phyloP scores from a whole-genome alignment of 1,139 yeast genomes.

The Blastobotrys persicus region DNA sequence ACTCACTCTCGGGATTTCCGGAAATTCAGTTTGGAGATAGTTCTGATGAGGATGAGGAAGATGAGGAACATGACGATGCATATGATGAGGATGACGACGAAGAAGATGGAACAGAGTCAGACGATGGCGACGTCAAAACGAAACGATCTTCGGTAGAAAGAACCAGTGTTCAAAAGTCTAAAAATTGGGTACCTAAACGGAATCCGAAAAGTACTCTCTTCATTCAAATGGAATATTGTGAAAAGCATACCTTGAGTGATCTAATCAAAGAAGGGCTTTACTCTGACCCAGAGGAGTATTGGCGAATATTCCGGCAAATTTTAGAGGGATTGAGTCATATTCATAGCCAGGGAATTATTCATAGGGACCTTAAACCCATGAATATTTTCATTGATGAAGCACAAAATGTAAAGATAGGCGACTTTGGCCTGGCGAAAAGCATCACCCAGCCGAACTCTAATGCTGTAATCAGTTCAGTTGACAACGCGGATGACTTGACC shows the following conservation, averaged over 20 bases:
- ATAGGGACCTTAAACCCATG: slow-evolving; percentile 92
- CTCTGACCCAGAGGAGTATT: slow-evolving; percentile 70
- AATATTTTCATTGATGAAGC: slow-evolving; percentile 92
- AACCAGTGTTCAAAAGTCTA: slow-evolving; percentile 5
- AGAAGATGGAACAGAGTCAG: slow-evolving; percentile 5
- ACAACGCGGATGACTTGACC: slow-evolving; percentile 69
- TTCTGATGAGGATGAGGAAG: slow-evolving; percentile 22
- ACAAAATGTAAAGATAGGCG: slow-evolving; percentile 90
- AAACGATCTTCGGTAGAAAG: slow-evolving; percentile 4
- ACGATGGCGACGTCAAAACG: neutral
- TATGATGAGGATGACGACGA: slow-evolving; percentile 13
- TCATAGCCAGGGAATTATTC: slow-evolving; percentile 91
- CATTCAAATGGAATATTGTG: slow-evolving; percentile 98
- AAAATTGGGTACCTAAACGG: slow-evolving; percentile 4
- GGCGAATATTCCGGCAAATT: slow-evolving; percentile 85
- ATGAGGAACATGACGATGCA: slow-evolving; percentile 19
- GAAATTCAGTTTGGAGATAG: slow-evolving; percentile 34
- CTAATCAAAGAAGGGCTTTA: slow-evolving; percentile 80
- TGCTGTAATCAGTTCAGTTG: slow-evolving; percentile 23
- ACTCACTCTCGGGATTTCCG: slow-evolving; percentile 30
- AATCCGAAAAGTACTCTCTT: slow-evolving; percentile 52
- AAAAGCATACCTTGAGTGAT: slow-evolving; percentile 83
- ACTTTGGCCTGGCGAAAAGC: slow-evolving; percentile 87
- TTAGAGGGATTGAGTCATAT: slow-evolving; percentile 89
- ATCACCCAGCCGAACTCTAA: slow-evolving; percentile 48